These are phyloP conservation scores for Mortierella sp. DNA, from an alignment of 371 early-diverging fungal genomes.

Conservation along the genomic window DNA sequence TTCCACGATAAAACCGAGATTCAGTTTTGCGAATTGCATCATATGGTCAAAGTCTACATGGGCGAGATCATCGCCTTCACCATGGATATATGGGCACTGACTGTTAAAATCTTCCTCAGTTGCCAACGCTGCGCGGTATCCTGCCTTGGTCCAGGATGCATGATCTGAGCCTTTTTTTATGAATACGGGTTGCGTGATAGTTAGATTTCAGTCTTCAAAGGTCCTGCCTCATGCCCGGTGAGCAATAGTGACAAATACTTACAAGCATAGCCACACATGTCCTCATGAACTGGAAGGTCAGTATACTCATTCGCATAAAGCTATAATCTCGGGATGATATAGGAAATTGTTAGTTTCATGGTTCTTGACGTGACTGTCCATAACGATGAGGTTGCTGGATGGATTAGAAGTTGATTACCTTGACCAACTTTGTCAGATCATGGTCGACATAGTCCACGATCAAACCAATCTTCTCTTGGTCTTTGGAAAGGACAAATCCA, in stretches of 20 bases:
- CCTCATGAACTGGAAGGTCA: slow-evolving; percentile 64
- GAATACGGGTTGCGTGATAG: no score
- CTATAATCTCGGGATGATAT: slow-evolving; percentile 1
- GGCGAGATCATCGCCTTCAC: slow-evolving; percentile 75
- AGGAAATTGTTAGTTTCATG: no score
- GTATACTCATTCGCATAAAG: slow-evolving; percentile 57
- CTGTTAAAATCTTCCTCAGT: slow-evolving; percentile 85
- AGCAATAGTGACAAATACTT: not conserved
- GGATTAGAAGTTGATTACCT: slow-evolving; percentile 13
- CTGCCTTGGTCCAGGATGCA: slow-evolving; percentile 90
- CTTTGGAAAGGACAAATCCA: slow-evolving; percentile 78
- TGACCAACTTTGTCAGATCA: slow-evolving; percentile 76
- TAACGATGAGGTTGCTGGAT: not conserved
- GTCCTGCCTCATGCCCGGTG: not conserved
- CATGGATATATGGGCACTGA: slow-evolving; percentile 80
- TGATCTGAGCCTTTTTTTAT: slow-evolving; percentile 76
- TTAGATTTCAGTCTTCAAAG: not conserved
- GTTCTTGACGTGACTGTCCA: not conserved
- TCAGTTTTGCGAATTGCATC: slow-evolving; percentile 85
- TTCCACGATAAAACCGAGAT: slow-evolving; percentile 89
- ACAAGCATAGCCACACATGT: slow-evolving; percentile 81
- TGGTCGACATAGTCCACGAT: slow-evolving; percentile 86
- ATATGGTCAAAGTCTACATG: slow-evolving; percentile 89
- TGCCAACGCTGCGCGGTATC: slow-evolving; percentile 88
- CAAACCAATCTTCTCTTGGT: slow-evolving; percentile 80